Evolutionary conservation across 164 flowering plant genomes (phyloP).

Genomic region (Umbellularia californica): DNA sequence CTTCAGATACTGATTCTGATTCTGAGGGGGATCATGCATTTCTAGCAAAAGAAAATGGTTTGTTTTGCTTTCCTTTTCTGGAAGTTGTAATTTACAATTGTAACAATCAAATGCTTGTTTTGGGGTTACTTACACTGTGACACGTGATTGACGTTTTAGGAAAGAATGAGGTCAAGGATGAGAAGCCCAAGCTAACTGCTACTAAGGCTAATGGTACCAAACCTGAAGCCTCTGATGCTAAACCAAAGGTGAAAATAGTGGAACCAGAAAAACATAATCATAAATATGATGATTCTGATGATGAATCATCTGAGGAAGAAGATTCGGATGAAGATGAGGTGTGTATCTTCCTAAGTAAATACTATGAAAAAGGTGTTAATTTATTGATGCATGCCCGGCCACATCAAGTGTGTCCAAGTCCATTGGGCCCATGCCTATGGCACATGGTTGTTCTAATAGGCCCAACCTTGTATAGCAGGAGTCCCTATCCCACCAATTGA

Average conservation of each 20-base stretch:
- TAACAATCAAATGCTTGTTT: neutral
- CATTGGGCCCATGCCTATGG: no score
- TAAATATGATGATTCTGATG: slow-evolving; percentile 25
- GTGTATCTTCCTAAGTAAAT: neutral
- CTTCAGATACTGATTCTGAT: slow-evolving; percentile 27
- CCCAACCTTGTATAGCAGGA: no score
- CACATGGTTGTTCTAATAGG: no score
- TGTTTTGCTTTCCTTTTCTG: neutral
- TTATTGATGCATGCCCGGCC: no score
- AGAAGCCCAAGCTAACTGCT: slow-evolving; percentile 20
- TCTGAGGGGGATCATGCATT: slow-evolving; percentile 30
- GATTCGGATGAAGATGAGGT: slow-evolving; percentile 29
- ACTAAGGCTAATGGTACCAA: slow-evolving; percentile 20
- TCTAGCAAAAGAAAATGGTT: slow-evolving; percentile 31
- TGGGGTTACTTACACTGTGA: neutral
- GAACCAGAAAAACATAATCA: slow-evolving; percentile 26
- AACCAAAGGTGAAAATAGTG: slow-evolving; percentile 26
- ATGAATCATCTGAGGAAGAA: slow-evolving; percentile 24
- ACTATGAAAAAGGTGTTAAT: no score
- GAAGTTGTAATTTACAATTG: neutral
- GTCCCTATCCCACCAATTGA: no score
- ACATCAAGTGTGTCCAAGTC: no score
- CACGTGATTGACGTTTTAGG: slow-evolving; percentile 17
- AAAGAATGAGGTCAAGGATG: slow-evolving; percentile 21
- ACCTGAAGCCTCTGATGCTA: slow-evolving; percentile 17